Base-by-base conservation (phyloP, 2,329 filamentous ascomycete genomes). In the Dactylonectria estremocensis region DNA sequence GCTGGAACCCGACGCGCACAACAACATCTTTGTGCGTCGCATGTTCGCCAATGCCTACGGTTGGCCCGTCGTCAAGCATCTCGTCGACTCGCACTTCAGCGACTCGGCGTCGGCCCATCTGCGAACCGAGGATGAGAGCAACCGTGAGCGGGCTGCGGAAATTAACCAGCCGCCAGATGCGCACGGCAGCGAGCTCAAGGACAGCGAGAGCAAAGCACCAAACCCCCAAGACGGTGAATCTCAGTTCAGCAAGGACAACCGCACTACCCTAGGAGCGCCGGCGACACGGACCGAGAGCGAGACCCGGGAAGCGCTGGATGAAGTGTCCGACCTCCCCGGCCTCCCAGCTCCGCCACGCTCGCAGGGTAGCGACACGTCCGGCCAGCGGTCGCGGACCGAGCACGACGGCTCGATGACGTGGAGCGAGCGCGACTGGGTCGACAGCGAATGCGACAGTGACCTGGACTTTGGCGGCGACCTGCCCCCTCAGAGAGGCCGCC, bases 41-140 rank as follows among this genome's bases (percentile, higher is more conserved):
- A 97, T 95, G 91, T 99, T 99, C 79, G 92, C 95, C 64, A 99
- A 99, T 77, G 96, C 96, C 0, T 97, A 97, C 75, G 96, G 96
- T 2, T 99, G 96, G 96, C 96, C 96, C 0, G 96, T 99, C 1
- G 86, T 98, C 56, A 95, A 98, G 81, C 96, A 99, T 81, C 83
- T 98, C 20, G 95, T 96, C 59, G 95, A 98, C 76, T 95, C 94
- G 0, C 96, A 99, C 82, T 99, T 99, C 78, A 93, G 91, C 61
- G 93, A 97, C 77, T 91, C 90, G 1, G 80, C 78, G 9, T 72
- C 77, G 9, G 91, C 93, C 0, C 86, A 87, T 16, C 90, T 88
- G 1, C 86, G 89, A 1, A 93, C 95, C 74, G 89, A 92, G 55
- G 81, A 91, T 35, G 92, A 94, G 78, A 82, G 85, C 48, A 87